These are phyloP conservation scores for Arabidopsis arenosa DNA, from an alignment of 345 rosid species.

Conservation along the genomic window DNA sequence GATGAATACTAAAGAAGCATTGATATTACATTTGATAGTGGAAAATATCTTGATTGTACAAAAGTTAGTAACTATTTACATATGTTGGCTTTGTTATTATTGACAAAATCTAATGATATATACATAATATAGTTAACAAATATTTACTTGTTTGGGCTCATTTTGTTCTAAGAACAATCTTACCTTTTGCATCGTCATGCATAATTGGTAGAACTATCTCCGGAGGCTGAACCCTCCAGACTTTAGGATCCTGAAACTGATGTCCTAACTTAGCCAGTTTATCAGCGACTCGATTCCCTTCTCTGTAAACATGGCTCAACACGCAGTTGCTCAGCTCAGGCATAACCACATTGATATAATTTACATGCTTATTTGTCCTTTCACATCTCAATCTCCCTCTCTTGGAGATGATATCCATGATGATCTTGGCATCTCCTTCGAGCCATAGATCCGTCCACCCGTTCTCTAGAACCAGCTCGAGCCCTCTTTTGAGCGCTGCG, in stretches of 20 bases:
- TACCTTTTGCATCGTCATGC: slow-evolving; percentile 75
- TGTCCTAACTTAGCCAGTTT: slow-evolving; percentile 76
- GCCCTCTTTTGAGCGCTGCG: slow-evolving; percentile 74
- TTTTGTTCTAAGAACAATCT: slow-evolving; percentile 59
- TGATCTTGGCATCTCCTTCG: slow-evolving; percentile 76
- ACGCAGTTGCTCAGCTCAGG: slow-evolving; percentile 60
- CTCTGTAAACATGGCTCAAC: slow-evolving; percentile 65
- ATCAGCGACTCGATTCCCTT: slow-evolving; percentile 83
- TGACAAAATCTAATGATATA: slow-evolving; percentile 26
- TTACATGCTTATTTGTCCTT: slow-evolving; percentile 51
- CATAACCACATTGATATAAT: slow-evolving; percentile 58
- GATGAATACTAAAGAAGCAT: slow-evolving; percentile 25
- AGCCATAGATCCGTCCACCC: slow-evolving; percentile 81
- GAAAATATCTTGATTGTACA: slow-evolving; percentile 13
- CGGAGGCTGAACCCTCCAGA: slow-evolving; percentile 70
- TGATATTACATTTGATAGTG: background rate
- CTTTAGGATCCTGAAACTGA: slow-evolving; percentile 52
- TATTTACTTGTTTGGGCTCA: slow-evolving; percentile 16
- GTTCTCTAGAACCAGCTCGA: slow-evolving; percentile 74
- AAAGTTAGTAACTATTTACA: slow-evolving; percentile 9
- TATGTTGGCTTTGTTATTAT: slow-evolving; percentile 3
- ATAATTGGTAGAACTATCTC: slow-evolving; percentile 59
- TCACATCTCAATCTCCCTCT: slow-evolving; percentile 58
- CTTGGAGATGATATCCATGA: slow-evolving; percentile 61
- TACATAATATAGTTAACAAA: slow-evolving; percentile 7